phyloP scores from a whole-genome alignment of 2,329 filamentous ascomycete species.

The Pyrenophora graminea region DNA sequence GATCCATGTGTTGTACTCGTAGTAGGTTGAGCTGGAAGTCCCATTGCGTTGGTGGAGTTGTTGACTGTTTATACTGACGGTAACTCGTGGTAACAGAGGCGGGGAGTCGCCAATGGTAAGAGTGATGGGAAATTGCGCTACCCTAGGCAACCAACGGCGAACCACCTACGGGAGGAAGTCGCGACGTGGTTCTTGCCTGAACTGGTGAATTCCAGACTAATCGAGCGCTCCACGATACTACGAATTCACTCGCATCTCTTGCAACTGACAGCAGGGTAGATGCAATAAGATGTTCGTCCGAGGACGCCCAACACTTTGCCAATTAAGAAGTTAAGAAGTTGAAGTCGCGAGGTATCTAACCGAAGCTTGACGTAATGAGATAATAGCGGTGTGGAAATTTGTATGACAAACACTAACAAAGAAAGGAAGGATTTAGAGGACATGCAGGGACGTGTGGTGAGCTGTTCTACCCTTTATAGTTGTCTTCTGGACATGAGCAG shows the following conservation, averaged over 20 bases:
- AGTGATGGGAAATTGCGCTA: slow-evolving; percentile 8
- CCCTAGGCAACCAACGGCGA: neutral
- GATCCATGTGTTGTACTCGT: slow-evolving; percentile 8
- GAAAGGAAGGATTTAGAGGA: too few species aligned
- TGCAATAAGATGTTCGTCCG: too few species aligned
- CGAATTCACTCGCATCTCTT: too few species aligned
- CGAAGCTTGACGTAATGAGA: slow-evolving; percentile 3
- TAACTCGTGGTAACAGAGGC: slow-evolving; percentile 7
- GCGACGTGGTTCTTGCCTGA: slow-evolving; percentile 4
- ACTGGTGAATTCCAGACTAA: neutral
- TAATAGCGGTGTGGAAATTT: neutral
- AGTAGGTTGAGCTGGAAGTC: neutral
- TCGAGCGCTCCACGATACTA: neutral
- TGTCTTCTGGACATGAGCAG: neutral
- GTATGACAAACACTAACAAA: neutral
- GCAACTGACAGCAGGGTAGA: too few species aligned
- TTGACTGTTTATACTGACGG: slow-evolving; percentile 5
- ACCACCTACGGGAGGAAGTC: neutral
- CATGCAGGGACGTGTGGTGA: neutral
- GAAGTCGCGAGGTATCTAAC: too few species aligned
- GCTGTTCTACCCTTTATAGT: neutral
- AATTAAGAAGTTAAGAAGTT: too few species aligned
- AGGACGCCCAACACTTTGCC: neutral
- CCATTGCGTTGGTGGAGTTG: slow-evolving; percentile 2
- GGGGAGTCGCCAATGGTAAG: slow-evolving; percentile 1